Evolutionary conservation across 176 grass and related monocot species (phyloP).

Genomic region (Eragrostis nindensis): DNA sequence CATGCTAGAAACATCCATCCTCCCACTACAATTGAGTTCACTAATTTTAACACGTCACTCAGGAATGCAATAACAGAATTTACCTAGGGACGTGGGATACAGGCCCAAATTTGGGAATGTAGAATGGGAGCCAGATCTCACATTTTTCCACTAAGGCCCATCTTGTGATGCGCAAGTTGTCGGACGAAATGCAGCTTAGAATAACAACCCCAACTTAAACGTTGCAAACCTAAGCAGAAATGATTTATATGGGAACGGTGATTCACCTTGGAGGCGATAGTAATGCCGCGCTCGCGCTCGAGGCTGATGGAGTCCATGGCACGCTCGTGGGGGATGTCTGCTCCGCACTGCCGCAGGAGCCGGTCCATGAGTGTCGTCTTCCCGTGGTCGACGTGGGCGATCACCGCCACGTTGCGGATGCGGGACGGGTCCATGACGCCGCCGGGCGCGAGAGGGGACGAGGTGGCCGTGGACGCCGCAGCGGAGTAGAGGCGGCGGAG

Average conservation of each 20-base stretch:
- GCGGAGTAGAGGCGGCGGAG: constrained; percentile 54
- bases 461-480: constrained; percentile 42
- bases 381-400: constrained; percentile 97
- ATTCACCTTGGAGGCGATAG: constrained; percentile 88
- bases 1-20: neutral
- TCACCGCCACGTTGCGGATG: constrained; percentile 93
- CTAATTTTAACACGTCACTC: neutral
- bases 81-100: neutral
- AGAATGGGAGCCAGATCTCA: constrained; percentile 40
- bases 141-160: neutral
- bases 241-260: neutral
- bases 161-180: constrained; percentile 6
- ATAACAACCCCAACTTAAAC: neutral
- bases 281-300: constrained; percentile 93
- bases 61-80: neutral
- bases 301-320: constrained; percentile 95
- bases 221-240: constrained; percentile 9
- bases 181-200: constrained; percentile 15
- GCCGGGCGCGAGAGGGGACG: constrained; percentile 35
- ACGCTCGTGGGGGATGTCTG: constrained; percentile 90
- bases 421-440: constrained; percentile 59
- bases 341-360: constrained; percentile 86
- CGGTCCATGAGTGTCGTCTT: constrained; percentile 99
- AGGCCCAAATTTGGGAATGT: neutral
- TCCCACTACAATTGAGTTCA: neutral